A percentile compares a stretch with the other conserved stretches of the same genome.
phyloP scores from a whole-genome alignment of 164 flowering plant species.

The Brasenia schreberi region DNA sequence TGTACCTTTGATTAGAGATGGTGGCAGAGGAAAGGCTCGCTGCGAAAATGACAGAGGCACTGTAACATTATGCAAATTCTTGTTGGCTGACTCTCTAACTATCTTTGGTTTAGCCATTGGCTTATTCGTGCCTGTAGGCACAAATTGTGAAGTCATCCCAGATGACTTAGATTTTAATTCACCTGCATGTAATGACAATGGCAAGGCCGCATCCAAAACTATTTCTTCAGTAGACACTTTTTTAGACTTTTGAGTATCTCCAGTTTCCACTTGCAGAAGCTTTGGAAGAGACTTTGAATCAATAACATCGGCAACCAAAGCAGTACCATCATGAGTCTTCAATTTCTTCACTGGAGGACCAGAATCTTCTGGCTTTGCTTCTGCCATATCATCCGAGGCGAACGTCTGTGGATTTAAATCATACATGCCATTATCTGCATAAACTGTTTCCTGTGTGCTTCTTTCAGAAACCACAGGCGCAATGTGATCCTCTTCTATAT shows the following conservation, averaged over 20 bases:
- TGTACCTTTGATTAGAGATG: slow-evolving; percentile 12
- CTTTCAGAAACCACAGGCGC: not conserved
- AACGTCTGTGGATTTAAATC: not conserved
- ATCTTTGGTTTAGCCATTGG: slow-evolving; percentile 7
- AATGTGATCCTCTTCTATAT: not conserved
- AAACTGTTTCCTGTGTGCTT: not conserved
- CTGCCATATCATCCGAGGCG: not conserved
- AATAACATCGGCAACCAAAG: slow-evolving; percentile 1
- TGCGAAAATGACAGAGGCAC: slow-evolving; percentile 22
- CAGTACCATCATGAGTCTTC: slow-evolving; percentile 4
- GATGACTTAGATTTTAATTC: not conserved
- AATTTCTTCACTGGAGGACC: slow-evolving; percentile 10
- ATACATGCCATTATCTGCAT: not conserved
- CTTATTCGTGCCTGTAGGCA: slow-evolving; percentile 11
- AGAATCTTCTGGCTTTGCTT: not conserved
- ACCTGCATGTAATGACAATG: not conserved
- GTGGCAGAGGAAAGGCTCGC: slow-evolving; percentile 13
- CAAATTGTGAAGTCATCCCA: slow-evolving; percentile 8
- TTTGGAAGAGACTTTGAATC: not conserved
- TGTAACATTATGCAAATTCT: slow-evolving; percentile 14
- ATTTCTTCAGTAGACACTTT: not conserved
- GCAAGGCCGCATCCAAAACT: not conserved
- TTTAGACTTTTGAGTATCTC: not conserved
- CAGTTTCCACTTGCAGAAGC: not conserved
- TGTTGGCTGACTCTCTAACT: slow-evolving; percentile 12